phyloP scores from a whole-genome alignment of 352 stramenopile genomes.

The Paralagenidium karlingii region DNA sequence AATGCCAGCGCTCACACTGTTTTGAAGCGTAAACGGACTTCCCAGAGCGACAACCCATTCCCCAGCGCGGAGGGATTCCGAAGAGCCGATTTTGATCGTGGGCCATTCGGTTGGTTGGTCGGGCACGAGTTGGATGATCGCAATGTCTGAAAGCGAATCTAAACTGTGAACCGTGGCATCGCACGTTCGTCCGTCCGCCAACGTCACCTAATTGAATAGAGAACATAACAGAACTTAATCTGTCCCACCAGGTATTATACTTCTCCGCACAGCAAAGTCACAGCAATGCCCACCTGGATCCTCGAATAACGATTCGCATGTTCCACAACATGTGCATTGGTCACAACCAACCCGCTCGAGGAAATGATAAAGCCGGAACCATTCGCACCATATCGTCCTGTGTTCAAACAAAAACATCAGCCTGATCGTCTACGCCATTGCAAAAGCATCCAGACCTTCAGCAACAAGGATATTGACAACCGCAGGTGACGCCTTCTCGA shows the following conservation, averaged over 20 bases:
- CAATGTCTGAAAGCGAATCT: conserved; percentile 84
- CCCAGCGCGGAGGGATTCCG: conserved; percentile 63
- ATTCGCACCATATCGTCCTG: conserved; percentile 62
- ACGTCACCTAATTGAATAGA: conserved; percentile 72
- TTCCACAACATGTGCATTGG: conserved; percentile 87
- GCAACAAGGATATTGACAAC: conserved; percentile 84
- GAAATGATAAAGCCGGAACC: conserved; percentile 90
- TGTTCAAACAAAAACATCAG: neutral
- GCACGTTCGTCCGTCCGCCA: conserved; percentile 72
- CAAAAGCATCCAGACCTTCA: conserved; percentile 21
- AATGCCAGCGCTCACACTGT: conserved; percentile 87
- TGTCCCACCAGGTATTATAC: no score
- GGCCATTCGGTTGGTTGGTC: conserved; percentile 41
- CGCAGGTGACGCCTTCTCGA: conserved; percentile 77
- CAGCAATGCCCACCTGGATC: conserved; percentile 38
- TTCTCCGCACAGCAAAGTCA: no score
- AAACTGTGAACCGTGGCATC: conserved; percentile 67
- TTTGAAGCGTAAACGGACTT: conserved; percentile 83
- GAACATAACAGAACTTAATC: no score
- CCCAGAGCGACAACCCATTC: conserved; percentile 90
- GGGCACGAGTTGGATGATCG: conserved; percentile 77
- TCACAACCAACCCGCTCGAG: conserved; percentile 80
- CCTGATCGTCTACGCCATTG: neutral
- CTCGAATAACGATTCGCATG: conserved; percentile 69
- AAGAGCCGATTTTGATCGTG: conserved; percentile 59